Evolutionary conservation across 2,329 filamentous ascomycete species (phyloP), one percentile per base, ranked within the genome.

Genomic region (Alternaria triticimaculans): DNA sequence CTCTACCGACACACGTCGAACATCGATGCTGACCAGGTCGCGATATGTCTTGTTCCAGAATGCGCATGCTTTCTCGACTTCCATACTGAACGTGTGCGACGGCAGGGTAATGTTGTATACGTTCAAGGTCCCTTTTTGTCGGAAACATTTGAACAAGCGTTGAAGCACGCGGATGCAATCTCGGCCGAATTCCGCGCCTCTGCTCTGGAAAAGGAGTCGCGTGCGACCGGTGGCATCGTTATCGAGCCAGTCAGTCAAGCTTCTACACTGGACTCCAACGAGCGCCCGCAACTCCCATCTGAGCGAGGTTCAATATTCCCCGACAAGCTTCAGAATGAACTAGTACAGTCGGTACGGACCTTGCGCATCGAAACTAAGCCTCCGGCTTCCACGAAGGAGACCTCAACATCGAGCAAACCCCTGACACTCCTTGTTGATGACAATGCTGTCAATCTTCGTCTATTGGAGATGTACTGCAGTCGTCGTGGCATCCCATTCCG

Each of bases 381-480:
- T 23, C 48, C 46, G 10, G n/a, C 50, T 7, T 21, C 26, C 41
- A 8, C 30, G 18, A 55, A 18, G 15, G 49, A 58, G 46, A 41
- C 11, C 9, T 25, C 23, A 43, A 28, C 11, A 18, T 50, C 41
- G 2, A 48, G 11, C 14, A 71, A 71, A 45, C 75, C 76, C 2
- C 64, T 71, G 62, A 71, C 75, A 1, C 73, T 85, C 0, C 70
- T 85, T 3, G 83, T 84, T 1, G 83, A 84, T 55, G 83, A 84
- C 61, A 84, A 84, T 45, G 58, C 72, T 1, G 76, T 84, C 55
- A 85, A 85, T 21, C 74, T 84, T 0, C 80, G 82, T 18, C 81
- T 84, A 43, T 63, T 85, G 25, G 73, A 81, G 28, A 83, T 84
- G 81, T 84, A 84, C 67, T 84, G 82, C 71, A 77, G 74, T 20